Evolutionary conservation across 208 protist species (phyloP).

Genomic region (Trypanosoma scelopori): DNA sequence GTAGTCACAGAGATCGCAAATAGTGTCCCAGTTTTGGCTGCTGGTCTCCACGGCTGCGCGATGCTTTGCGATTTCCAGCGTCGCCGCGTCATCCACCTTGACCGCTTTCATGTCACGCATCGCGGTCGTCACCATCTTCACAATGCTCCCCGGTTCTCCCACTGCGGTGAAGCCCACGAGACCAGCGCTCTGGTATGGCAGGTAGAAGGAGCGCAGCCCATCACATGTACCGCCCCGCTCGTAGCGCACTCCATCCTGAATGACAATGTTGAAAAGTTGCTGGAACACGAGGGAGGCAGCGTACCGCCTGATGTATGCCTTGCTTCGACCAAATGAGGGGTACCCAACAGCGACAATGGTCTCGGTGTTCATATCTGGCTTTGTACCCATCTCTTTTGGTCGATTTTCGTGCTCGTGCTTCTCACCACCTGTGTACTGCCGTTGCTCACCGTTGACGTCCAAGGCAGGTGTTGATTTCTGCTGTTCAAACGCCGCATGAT

Average conservation of each 20-base stretch:
- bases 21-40: conserved; percentile 60
- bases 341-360: conserved; percentile 85
- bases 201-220: conserved; percentile 78
- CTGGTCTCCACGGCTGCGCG: conserved; percentile 57
- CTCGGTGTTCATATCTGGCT: conserved; percentile 84
- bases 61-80: conserved; percentile 57
- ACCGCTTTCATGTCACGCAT: conserved; percentile 46
- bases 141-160: conserved; percentile 47
- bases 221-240: conserved; percentile 39
- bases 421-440: conserved; percentile 81
- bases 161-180: conserved; percentile 78
- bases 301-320: conserved; percentile 56
- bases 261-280: conserved; percentile 59
- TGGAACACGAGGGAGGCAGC: conserved; percentile 72
- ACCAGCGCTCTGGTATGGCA: conserved; percentile 73
- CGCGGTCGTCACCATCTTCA: conserved; percentile 64
- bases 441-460: conserved; percentile 46
- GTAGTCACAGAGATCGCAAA: conserved; percentile 88
- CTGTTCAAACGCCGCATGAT: conserved; percentile 49
- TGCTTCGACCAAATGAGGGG: conserved; percentile 62
- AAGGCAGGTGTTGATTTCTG: conserved; percentile 21
- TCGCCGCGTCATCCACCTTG: conserved; percentile 36
- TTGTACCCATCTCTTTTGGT: conserved; percentile 81
- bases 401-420: conserved; percentile 84
- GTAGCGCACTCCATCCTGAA: conserved; percentile 57